Percentiles rank a stretch among this genome's conserved stretches.
phyloP scores from a whole-genome alignment of 2,329 filamentous ascomycete species.

The Beauveria caledonica region DNA sequence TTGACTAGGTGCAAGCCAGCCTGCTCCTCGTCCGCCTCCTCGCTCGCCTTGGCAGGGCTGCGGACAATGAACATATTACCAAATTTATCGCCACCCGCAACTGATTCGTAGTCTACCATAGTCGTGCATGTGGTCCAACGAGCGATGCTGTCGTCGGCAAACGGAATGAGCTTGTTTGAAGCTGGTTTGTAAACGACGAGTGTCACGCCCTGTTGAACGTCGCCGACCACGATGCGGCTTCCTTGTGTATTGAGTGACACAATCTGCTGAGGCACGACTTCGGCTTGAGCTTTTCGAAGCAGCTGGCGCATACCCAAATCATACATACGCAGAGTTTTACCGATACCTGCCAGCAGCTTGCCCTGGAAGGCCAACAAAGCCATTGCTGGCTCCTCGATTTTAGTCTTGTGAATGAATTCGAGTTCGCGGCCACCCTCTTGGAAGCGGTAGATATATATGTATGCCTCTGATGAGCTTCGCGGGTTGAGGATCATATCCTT shows the following conservation, averaged over 20 bases:
- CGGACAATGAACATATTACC: conserved; percentile 92
- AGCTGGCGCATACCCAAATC: conserved; percentile 90
- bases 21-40: conserved; percentile 86
- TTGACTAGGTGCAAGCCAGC: conserved; percentile 87
- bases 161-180: conserved; percentile 86
- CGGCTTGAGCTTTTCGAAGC: conserved; percentile 80
- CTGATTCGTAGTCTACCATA: conserved; percentile 97
- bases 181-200: conserved; percentile 91
- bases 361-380: conserved; percentile 94
- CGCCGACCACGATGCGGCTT: conserved; percentile 82
- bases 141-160: conserved; percentile 81
- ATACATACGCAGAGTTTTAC: conserved; percentile 74
- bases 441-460: conserved; percentile 88
- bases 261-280: conserved; percentile 74
- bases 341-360: conserved; percentile 76
- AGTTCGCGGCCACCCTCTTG: conserved; percentile 78
- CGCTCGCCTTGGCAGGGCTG: conserved; percentile 75
- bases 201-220: conserved; percentile 84
- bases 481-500: conserved; percentile 81
- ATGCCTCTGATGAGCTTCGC: conserved; percentile 67
- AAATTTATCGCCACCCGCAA: conserved; percentile 93
- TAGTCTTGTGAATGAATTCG: conserved; percentile 94
- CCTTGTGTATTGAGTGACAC: conserved; percentile 84
- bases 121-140: conserved; percentile 85
- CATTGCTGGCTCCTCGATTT: conserved; percentile 78